Conservation (phyloP, 495 filamentous ascomycete species). For the Tuber microsphaerosporum region DNA sequence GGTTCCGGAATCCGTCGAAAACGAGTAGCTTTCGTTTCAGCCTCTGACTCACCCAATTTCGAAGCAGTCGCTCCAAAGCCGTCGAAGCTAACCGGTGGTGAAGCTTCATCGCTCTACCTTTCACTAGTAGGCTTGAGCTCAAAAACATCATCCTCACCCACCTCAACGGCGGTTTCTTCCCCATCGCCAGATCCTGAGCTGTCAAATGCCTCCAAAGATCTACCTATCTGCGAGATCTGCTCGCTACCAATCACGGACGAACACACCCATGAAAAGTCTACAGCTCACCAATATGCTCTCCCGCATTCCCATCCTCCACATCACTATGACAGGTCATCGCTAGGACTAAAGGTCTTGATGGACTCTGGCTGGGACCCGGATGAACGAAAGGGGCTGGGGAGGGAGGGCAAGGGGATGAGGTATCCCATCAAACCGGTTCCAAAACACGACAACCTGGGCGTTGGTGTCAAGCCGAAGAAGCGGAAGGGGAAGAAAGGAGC, state of each 20-base stretch:
- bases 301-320: constrained; percentile 79
- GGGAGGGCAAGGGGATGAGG: constrained; percentile 61
- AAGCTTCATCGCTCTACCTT: constrained; percentile 26
- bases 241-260: constrained; percentile 48
- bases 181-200: background rate
- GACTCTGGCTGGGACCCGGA: constrained; percentile 86
- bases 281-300: constrained; percentile 76
- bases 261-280: constrained; percentile 57
- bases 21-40: constrained; percentile 72
- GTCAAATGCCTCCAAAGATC: constrained; percentile 1
- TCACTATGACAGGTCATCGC: constrained; percentile 66
- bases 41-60: constrained; percentile 43
- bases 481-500: constrained; percentile 10
- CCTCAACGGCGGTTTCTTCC: constrained; percentile 19
- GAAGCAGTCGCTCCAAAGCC: constrained; percentile 7
- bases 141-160: background rate
- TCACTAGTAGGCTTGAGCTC: constrained; percentile 27
- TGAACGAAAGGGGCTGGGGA: constrained; percentile 63
- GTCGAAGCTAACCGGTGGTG: constrained; percentile 19
- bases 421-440: constrained; percentile 65
- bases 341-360: constrained; percentile 67
- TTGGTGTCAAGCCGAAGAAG: constrained; percentile 50
- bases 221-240: constrained; percentile 53
- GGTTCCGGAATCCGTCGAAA: constrained; percentile 70
- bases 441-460: constrained; percentile 67